Base-by-base conservation (phyloP, 2,329 filamentous ascomycete genomes). In the Fusarium multiceps region DNA sequence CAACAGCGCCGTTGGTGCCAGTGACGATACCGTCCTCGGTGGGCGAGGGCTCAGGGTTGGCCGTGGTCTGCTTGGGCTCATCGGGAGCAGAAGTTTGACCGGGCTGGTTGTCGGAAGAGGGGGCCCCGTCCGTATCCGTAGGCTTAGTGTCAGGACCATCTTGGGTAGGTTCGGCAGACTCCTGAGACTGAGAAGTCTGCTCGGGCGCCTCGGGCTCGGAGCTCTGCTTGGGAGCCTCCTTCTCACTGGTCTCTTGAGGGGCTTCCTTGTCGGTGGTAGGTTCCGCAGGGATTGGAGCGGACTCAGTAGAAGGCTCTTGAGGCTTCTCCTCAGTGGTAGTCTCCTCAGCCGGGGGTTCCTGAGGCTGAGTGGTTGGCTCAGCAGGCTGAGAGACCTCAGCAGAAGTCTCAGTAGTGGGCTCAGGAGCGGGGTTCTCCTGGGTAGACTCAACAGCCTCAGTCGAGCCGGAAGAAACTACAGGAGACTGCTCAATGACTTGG, bases 11-110 rank as follows among this genome's bases (percentile, higher is more conserved):
- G 18, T 61, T 60, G 2, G 55, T 51, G 6, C 59, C 59, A 34
- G 59, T 61, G 2, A 61, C 59, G 4, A 61, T 42, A 6, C 55
- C 55, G 7, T 61, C 59, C 28, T 61, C 59, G 6, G 56, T 62
- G 1, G 46, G 34, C 3, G 59, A 61, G 3, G 59, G 23, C 3
- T 54, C 34, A 3, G 46, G 40, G 7, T 34, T 32, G 3, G 56
- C 46, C 4, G 46, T 62, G 16, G 59, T 62, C 40, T 61, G 45
- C 14, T 62, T 46, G 4, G 59, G 59, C 45, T 61, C 45, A 13
- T 41, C 10, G 6, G 40, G 56, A 7, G 21, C 40, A 12, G 37
- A 34, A 0, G 59, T 61, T 11, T 62, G 59, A 1, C 59, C 56
- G 7, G 59, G 59, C 4, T 61, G 16, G 3, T 62, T 30, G 16